phyloP scores from a whole-genome alignment of 495 filamentous ascomycete species.

The Lophiotrema nucula region DNA sequence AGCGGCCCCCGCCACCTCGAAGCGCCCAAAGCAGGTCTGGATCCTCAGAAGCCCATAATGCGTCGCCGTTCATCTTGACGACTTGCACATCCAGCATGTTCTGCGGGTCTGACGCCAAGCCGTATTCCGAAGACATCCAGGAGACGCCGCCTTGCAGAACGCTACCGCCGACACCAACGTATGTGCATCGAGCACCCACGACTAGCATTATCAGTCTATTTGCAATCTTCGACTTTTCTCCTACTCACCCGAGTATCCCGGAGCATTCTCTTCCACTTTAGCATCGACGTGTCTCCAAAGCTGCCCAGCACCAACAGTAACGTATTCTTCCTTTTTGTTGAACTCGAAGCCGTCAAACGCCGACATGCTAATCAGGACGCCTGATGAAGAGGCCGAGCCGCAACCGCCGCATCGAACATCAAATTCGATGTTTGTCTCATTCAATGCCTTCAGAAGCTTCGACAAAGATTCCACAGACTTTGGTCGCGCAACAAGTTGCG shows the following conservation, averaged over 20 bases:
- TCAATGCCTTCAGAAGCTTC: slow-evolving; percentile 30
- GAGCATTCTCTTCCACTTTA: slow-evolving; percentile 32
- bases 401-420: slow-evolving; percentile 35
- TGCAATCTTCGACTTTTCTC: background rate
- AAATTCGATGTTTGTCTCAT: slow-evolving; percentile 37
- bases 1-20: slow-evolving; percentile 37
- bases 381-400: slow-evolving; percentile 34
- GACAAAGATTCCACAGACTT: slow-evolving; percentile 29
- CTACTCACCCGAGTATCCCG: slow-evolving; percentile 31
- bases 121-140: slow-evolving; percentile 39
- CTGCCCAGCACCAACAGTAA: slow-evolving; percentile 35
- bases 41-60: slow-evolving; percentile 39
- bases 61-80: slow-evolving; percentile 31
- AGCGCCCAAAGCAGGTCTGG: slow-evolving; percentile 40
- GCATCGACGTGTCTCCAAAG: slow-evolving; percentile 33
- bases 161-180: slow-evolving; percentile 36
- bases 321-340: slow-evolving; percentile 25
- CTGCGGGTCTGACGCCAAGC: slow-evolving; percentile 37
- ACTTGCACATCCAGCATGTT: slow-evolving; percentile 41
- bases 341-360: slow-evolving; percentile 37
- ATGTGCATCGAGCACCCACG: slow-evolving; percentile 33
- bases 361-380: slow-evolving; percentile 36
- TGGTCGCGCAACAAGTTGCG: slow-evolving; percentile 35
- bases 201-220: slow-evolving; percentile 16
- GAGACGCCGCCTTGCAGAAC: slow-evolving; percentile 37